Percentiles rank a stretch among this genome's conserved stretches.
Conservation (phyloP, 805 yeast species). For the Candida germanica region DNA sequence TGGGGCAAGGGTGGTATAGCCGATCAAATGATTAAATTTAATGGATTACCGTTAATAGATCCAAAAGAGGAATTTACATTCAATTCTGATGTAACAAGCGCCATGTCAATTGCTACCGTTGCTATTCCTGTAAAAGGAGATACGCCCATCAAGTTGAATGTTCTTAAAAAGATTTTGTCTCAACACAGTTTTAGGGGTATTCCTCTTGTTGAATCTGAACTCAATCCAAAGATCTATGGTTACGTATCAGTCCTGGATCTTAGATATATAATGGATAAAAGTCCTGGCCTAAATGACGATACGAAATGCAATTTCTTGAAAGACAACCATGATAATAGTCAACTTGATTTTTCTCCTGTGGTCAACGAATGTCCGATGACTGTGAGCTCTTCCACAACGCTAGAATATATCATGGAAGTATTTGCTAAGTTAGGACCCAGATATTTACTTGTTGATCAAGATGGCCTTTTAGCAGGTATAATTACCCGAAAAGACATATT, state of each 20-base stretch:
- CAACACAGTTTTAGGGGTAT: conserved; percentile 43
- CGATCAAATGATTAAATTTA: conserved; percentile 86
- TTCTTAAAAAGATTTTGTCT: conserved; percentile 29
- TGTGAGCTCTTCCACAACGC: conserved; percentile 49
- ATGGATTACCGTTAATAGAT: conserved; percentile 82
- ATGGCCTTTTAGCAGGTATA: conserved; percentile 66
- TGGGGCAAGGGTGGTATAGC: conserved; percentile 89
- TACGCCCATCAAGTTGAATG: conserved; percentile 25
- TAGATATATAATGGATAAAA: conserved; percentile 22
- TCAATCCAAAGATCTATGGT: conserved; percentile 43
- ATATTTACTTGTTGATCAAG: conserved; percentile 60
- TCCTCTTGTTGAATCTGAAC: conserved; percentile 49
- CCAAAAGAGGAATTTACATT: conserved; percentile 65
- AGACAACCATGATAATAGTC: neutral
- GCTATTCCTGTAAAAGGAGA: conserved; percentile 35
- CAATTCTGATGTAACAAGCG: conserved; percentile 41
- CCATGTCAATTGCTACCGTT: conserved; percentile 53
- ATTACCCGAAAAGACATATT: conserved; percentile 82
- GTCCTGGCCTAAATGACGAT: conserved; percentile 10
- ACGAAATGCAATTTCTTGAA: conserved; percentile 9
- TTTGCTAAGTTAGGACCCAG: conserved; percentile 82
- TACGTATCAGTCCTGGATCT: conserved; percentile 43
- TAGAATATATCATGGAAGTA: conserved; percentile 62
- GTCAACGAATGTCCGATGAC: conserved; percentile 62
- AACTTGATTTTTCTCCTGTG: conserved; percentile 17